These are phyloP conservation scores for Naganishia onofrii DNA, from an alignment of 768 basidiomycete species.

Conservation along the genomic window DNA sequence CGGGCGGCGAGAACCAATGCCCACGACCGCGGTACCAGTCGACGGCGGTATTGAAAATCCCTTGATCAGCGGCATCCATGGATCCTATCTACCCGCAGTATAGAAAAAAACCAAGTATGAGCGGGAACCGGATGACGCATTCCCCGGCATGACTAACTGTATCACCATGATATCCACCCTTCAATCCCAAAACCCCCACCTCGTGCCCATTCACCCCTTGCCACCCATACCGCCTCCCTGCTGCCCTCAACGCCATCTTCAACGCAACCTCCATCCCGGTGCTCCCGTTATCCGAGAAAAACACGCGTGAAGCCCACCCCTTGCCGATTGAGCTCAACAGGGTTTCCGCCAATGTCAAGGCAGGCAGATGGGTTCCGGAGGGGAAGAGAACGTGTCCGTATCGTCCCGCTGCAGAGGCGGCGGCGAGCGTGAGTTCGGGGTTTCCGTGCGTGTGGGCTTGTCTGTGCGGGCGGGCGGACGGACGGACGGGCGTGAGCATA, in stretches of 20 bases:
- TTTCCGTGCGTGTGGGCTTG: constrained; percentile 83
- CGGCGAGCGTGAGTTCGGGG: constrained; percentile 74
- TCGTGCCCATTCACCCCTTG: constrained; percentile 50
- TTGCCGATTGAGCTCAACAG: constrained; percentile 70
- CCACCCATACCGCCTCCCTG: constrained; percentile 50
- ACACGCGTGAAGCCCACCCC: constrained; percentile 86
- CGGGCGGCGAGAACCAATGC: constrained; percentile 88
- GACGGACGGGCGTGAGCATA: no score
- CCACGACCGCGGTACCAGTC: constrained; percentile 95
- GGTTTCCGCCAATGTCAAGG: constrained; percentile 75
- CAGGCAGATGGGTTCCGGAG: constrained; percentile 78
- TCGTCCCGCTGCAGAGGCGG: constrained; percentile 81
- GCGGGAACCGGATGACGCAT: no score
- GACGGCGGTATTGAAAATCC: constrained; percentile 73
- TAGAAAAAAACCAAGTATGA: background rate
- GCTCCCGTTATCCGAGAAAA: constrained; percentile 91
- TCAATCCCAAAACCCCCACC: constrained; percentile 77
- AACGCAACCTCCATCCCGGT: constrained; percentile 97
- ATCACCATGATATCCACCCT: constrained; percentile 94
- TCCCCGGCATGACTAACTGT: constrained; percentile 61
- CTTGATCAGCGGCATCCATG: constrained; percentile 87
- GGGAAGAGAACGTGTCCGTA: constrained; percentile 99
- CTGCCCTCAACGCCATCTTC: constrained; percentile 84
- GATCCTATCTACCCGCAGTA: constrained; percentile 65
- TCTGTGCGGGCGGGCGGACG: constrained; percentile 48